Evolutionary conservation across 192 early-diverging fungal species (phyloP).

Genomic region (Haplosporangium gracile): DNA sequence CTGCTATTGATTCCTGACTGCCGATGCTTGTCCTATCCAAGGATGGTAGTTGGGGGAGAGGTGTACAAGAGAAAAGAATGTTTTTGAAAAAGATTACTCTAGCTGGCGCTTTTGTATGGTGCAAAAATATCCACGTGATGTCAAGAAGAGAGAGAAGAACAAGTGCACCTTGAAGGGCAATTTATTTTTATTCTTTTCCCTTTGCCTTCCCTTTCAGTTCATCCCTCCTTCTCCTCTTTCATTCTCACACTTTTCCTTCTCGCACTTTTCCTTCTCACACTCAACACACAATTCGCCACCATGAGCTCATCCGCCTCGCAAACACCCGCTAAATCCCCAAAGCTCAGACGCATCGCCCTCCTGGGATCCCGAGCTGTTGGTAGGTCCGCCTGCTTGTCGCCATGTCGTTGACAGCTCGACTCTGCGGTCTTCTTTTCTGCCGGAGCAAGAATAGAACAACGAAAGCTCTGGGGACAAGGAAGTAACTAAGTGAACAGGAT

Average conservation of each 20-base stretch:
- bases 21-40: too few species aligned
- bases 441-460: too few species aligned
- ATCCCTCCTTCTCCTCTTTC: not conserved
- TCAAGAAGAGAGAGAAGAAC: not conserved
- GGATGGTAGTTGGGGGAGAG: too few species aligned
- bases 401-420: too few species aligned
- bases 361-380: conserved; percentile 86
- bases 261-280: not conserved
- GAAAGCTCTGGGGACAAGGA: too few species aligned
- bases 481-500: too few species aligned
- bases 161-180: not conserved
- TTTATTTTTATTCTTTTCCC: not conserved
- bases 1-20: not conserved
- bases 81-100: too few species aligned
- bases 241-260: not conserved
- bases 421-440: too few species aligned
- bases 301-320: conserved; percentile 46
- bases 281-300: not conserved
- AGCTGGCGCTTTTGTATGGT: not conserved
- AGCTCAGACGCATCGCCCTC: conserved; percentile 85
- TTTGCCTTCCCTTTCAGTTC: conserved; percentile 6
- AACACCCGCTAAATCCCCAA: conserved; percentile 58
- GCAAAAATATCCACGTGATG: not conserved
- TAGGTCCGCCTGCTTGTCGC: conserved; percentile 29
- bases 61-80: too few species aligned